Base-by-base conservation (phyloP, 2,329 filamentous ascomycete genomes). In the Colletotrichum costaricense region DNA sequence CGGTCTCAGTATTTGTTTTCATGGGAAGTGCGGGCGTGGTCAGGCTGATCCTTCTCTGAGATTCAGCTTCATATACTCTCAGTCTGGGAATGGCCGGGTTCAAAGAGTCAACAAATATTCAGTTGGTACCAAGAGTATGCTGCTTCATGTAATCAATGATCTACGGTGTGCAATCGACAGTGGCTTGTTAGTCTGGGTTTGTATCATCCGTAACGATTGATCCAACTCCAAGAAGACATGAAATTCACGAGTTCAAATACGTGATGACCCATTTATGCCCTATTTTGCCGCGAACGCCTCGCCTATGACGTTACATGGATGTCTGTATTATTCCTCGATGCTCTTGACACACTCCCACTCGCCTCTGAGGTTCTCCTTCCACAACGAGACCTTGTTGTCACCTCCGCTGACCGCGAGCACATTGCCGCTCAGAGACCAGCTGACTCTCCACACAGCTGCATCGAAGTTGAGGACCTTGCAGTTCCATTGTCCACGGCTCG, bases 271-370 rank as follows among this genome's bases (percentile, higher is more conserved):
- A 42, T 57, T 35, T 71, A 57, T 66, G 62, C 55, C 67, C 62
- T 66, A 60, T 76, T 77, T 77, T 79, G 78, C 81, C 78, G 73
- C 78, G 73, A 83, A 84, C 81, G 82, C 82, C 82, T 78, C 79
- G 80, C 80, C 78, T 76, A 75, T 46, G 66, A 63, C 62, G 69
- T 42, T 64, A 14, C 42, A 22, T 16, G 26, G 16, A 59, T 30
- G 46, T 24, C 75, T 33, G 46, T 35, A 64, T 80, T 88, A 97
- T 86, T 97, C 95, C 83, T 98, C 96, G 81, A 99, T 95, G 73
- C 94, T 95, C 90, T 98, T 98, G 77, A 98, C 94, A 79, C 94
- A 94, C 85, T 98, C 95, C 97, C 97, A 99, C 81, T 97, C 94
- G 68, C 97, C 97, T 82, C 93, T 94, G 78, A 99, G 87, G 82